Conservation (phyloP, 768 basidiomycete species). For the Lactarius evosmus region DNA sequence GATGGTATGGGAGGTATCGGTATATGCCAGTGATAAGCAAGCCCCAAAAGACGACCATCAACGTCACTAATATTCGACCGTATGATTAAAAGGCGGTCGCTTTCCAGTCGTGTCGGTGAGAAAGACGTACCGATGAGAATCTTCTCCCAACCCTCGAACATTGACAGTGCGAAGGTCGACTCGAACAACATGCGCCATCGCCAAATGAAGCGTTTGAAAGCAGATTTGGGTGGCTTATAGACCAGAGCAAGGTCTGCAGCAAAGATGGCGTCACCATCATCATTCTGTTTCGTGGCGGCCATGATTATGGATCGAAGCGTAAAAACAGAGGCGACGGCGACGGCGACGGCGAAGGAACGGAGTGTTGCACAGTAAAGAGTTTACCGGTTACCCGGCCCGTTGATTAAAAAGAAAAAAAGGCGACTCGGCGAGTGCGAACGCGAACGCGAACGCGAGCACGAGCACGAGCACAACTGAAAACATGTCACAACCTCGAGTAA, state of each 20-base stretch:
- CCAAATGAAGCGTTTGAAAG: constrained; percentile 41
- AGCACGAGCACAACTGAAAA: too few relatives aligned
- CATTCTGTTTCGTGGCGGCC: constrained; percentile 10
- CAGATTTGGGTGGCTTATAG: constrained; percentile 32
- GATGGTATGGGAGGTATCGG: constrained; percentile 57
- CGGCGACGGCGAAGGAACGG: too few relatives aligned
- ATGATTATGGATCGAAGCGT: too few relatives aligned
- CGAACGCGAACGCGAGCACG: too few relatives aligned
- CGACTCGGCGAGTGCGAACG: neutral
- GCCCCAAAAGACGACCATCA: constrained; percentile 40
- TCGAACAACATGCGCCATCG: constrained; percentile 54
- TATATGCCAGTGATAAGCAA: constrained; percentile 49
- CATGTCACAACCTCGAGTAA: constrained; percentile 64
- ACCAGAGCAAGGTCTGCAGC: constrained; percentile 28
- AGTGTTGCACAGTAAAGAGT: neutral
- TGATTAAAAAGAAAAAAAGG: neutral
- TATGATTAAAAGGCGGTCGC: constrained; percentile 18
- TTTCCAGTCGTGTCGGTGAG: too few relatives aligned
- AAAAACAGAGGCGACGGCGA: too few relatives aligned
- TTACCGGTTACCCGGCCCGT: constrained; percentile 17
- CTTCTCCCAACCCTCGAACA: constrained; percentile 72
- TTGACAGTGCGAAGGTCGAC: constrained; percentile 54
- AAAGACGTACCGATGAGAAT: constrained; percentile 49
- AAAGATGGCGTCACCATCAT: constrained; percentile 23
- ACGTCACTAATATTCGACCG: constrained; percentile 10